phyloP scores from a whole-genome alignment of 2,329 filamentous ascomycete species.

The Hysterium pulicare region DNA sequence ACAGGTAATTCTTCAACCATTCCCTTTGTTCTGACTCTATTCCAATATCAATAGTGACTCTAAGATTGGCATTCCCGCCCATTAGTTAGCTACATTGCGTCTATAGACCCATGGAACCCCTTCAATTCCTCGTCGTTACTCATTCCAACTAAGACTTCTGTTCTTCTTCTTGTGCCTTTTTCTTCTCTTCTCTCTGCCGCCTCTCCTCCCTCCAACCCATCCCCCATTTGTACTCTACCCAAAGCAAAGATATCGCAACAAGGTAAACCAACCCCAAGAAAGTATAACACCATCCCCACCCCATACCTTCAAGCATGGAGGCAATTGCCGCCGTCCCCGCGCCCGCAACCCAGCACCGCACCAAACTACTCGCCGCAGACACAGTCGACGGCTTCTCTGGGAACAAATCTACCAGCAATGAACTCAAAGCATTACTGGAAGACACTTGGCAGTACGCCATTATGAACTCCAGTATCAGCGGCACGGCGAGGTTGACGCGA shows the following conservation, averaged over 20 bases:
- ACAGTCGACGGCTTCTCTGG: slow-evolving; percentile 39
- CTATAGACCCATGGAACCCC: no score
- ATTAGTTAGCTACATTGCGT: not conserved
- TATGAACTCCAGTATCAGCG: slow-evolving; percentile 49
- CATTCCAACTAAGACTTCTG: not conserved
- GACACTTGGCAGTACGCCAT: slow-evolving; percentile 14
- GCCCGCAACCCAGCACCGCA: slow-evolving; percentile 35
- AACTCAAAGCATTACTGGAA: slow-evolving; percentile 37
- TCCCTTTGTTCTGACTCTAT: not conserved
- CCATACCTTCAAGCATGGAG: slow-evolving; percentile 42
- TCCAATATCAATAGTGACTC: not conserved
- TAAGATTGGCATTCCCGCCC: not conserved
- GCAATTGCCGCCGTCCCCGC: slow-evolving; percentile 39
- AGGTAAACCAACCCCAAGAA: slow-evolving; percentile 33
- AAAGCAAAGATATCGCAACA: slow-evolving; percentile 36
- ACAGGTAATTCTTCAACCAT: not conserved
- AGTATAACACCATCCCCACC: slow-evolving; percentile 46
- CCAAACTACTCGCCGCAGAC: slow-evolving; percentile 37
- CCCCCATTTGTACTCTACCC: slow-evolving; percentile 35
- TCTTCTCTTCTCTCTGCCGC: slow-evolving; percentile 25
- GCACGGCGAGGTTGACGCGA: slow-evolving; percentile 37
- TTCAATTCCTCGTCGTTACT: no score
- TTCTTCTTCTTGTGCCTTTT: slow-evolving; percentile 7
- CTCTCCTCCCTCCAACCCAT: slow-evolving; percentile 38
- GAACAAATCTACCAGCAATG: slow-evolving; percentile 45